Conservation (phyloP, 441 rosid species). For the Pelargonium exstipulatum region DNA sequence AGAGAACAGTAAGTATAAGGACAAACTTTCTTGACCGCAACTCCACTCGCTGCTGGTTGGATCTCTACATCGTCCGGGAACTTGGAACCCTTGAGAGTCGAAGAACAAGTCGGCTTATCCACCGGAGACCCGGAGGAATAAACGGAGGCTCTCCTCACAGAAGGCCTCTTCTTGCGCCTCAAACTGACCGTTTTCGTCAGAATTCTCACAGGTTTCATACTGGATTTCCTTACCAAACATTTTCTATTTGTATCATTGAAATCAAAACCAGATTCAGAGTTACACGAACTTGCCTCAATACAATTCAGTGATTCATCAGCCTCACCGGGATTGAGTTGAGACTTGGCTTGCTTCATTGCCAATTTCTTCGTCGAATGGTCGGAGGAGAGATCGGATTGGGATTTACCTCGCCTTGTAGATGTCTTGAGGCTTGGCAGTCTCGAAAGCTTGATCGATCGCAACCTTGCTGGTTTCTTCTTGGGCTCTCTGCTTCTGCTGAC, state of each 20-base stretch:
- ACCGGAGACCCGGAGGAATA: constrained; percentile 20
- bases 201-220: constrained; percentile 37
- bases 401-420: too few relatives aligned
- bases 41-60: constrained; percentile 27
- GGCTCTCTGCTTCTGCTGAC: not conserved
- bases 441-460: constrained; percentile 44
- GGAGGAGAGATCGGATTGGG: constrained; percentile 10
- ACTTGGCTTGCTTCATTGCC: too few relatives aligned
- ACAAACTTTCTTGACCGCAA: constrained; percentile 41
- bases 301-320: constrained; percentile 21
- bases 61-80: constrained; percentile 33
- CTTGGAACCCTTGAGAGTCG: constrained; percentile 65
- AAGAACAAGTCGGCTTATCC: constrained; percentile 69
- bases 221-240: constrained; percentile 32
- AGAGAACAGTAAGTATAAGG: constrained; percentile 78
- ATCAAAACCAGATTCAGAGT: constrained; percentile 31
- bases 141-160: constrained; percentile 17
- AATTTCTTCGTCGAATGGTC: too few relatives aligned
- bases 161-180: constrained; percentile 21
- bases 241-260: constrained; percentile 28
- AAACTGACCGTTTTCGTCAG: constrained; percentile 42
- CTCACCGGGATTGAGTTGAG: too few relatives aligned
- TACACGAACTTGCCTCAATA: constrained; percentile 28
- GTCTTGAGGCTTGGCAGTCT: constrained; percentile 41
- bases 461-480: constrained; percentile 31